These are phyloP conservation scores for Eremothecium gossypii DNA, from an alignment of 1,139 yeast genomes.

Conservation along the genomic window DNA sequence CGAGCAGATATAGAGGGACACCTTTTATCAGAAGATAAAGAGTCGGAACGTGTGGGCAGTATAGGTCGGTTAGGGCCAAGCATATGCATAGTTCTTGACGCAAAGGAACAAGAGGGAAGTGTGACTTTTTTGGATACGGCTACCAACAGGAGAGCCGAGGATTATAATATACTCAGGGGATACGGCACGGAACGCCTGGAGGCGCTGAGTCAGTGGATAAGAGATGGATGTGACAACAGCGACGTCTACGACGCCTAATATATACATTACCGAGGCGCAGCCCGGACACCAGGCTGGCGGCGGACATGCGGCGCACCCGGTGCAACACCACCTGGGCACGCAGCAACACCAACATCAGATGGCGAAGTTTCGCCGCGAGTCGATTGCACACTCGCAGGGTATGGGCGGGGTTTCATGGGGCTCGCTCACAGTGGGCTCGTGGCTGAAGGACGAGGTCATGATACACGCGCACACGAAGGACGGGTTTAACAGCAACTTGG, in stretches of 20 bases:
- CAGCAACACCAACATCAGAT: conserved; percentile 32
- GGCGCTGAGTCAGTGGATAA: background rate
- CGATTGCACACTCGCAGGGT: conserved; percentile 92
- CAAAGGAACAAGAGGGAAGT: too few species aligned
- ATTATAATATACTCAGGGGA: too few species aligned
- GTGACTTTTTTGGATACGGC: too few species aligned
- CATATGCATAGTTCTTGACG: too few species aligned
- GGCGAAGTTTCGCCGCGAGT: conserved; percentile 62
- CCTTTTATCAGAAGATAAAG: too few species aligned
- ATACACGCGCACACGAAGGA: conserved; percentile 25
- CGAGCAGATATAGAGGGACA: too few species aligned
- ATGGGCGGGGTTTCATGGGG: conserved; percentile 99
- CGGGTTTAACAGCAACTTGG: conserved; percentile 25
- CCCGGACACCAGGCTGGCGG: background rate
- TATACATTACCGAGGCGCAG: conserved; percentile 3
- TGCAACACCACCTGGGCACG: conserved; percentile 5
- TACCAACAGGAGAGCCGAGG: too few species aligned
- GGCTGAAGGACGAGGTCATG: conserved; percentile 88
- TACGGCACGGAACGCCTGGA: too few species aligned
- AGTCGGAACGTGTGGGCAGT: too few species aligned
- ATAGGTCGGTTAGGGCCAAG: too few species aligned
- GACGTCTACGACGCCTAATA: conserved; percentile 4
- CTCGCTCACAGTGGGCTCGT: conserved; percentile 84
- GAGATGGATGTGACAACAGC: conserved; percentile 3
- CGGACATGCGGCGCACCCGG: conserved; percentile 1